Evolutionary conservation across 2,329 filamentous ascomycete species (phyloP), one percentile per base, ranked within the genome.

Genomic region (Arthroderma uncinatum): DNA sequence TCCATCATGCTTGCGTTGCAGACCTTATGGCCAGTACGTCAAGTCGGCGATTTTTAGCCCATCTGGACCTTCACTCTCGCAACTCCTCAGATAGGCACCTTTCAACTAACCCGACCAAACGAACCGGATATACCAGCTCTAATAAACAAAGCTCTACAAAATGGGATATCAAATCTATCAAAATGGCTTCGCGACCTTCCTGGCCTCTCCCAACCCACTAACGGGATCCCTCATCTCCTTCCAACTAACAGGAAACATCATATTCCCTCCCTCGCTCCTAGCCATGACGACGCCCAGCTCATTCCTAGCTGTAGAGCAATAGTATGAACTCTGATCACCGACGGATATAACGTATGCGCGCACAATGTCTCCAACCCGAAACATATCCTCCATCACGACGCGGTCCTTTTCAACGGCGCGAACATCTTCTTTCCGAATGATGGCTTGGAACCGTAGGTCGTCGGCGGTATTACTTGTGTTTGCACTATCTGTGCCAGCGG

Each of bases 371-470:
- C 93, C 93, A 0, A 94, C 91, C 62, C 90, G 81, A 69, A 97
- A 97, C 66, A 86, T 88, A 70, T 95, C 90, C 63, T 89, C 85
- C 61, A 97, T 87, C 70, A 87, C 89, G 44, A 96, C 89, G 64
- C 89, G 88, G 70, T 97, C 93, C 74, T 96, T 95, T 75, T 98
- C 93, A 16, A 93, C 95, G 2, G 90, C 89, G 57, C 93, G 81
- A 34, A 98, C 89, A 68, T 98, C 93, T 74, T 97, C 92, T 61
- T 85, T 83, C 16, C 90, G 81, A 59, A 95, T 90, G 60, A 94
- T 76, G 3, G 87, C 90, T 72, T 89, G 86, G 81, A 91, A 94
- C 39, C 74, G 73, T 9, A 76, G 63, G 64, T 90, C 86, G 54
- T 89, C 86, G 63, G 87, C 67, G 54, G 64, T 74, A 54, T 67